A percentile compares a stretch with the other conserved stretches of the same genome.
phyloP scores from a whole-genome alignment of 73 alveolate species.

The Paramecium sexaurelia region DNA sequence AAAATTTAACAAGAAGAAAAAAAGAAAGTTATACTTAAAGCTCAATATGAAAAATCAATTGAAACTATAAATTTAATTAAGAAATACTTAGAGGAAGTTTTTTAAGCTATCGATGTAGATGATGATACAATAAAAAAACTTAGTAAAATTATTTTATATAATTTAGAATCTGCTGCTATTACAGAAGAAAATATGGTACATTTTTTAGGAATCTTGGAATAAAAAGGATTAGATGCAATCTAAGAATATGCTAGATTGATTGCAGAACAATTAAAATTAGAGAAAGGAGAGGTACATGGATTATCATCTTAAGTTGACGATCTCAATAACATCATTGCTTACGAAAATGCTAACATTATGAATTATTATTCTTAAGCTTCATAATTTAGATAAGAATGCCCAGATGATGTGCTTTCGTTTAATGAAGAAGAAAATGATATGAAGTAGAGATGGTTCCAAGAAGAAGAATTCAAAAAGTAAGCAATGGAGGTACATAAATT shows the following conservation, averaged over 20 bases:
- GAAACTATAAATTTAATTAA: constrained; percentile 65
- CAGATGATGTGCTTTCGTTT: constrained; percentile 59
- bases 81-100: constrained; percentile 62
- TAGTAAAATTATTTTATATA: background rate
- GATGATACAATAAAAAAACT: constrained; percentile 59
- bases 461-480: constrained; percentile 63
- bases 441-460: constrained; percentile 15
- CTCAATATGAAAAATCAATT: constrained; percentile 66
- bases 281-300: constrained; percentile 68
- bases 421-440: constrained; percentile 62
- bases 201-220: constrained; percentile 61
- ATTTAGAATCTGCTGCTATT: constrained; percentile 66
- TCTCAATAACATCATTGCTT: constrained; percentile 64
- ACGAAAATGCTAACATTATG: constrained; percentile 68
- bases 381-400: constrained; percentile 59
- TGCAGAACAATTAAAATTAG: constrained; percentile 68
- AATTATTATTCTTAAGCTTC: constrained; percentile 64
- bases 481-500: constrained; percentile 39
- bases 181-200: constrained; percentile 71
- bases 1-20: constrained; percentile 66
- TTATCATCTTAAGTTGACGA: constrained; percentile 63
- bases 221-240: constrained; percentile 69
- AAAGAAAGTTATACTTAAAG: constrained; percentile 62
- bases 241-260: constrained; percentile 67
- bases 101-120: constrained; percentile 64